These are phyloP conservation scores for Parathielavia appendiculata DNA, from an alignment of 495 filamentous ascomycete species.

Conservation along the genomic window DNA sequence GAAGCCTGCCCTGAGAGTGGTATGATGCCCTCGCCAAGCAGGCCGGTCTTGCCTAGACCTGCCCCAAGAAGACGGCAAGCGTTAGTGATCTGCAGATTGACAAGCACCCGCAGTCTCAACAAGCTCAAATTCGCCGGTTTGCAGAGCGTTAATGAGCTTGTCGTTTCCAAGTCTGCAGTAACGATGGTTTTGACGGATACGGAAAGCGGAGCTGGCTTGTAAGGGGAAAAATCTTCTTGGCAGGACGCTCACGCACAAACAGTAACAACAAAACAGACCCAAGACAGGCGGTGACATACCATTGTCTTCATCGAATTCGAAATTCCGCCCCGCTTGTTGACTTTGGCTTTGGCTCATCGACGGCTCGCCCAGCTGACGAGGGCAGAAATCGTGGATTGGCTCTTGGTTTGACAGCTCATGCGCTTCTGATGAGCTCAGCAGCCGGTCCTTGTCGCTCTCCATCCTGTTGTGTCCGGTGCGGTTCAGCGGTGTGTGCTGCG, in stretches of 20 bases:
- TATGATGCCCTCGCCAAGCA: slow-evolving; percentile 28
- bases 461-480: slow-evolving; percentile 2
- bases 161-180: not conserved
- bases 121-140: not conserved
- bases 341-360: not conserved
- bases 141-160: no score
- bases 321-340: not conserved
- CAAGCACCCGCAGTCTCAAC: not conserved
- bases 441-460: slow-evolving; percentile 11
- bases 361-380: not conserved
- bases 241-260: no score
- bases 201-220: not conserved
- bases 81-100: slow-evolving; percentile 31
- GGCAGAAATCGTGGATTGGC: slow-evolving; percentile 12
- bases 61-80: slow-evolving; percentile 9
- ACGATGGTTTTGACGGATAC: not conserved
- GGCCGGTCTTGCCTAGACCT: slow-evolving; percentile 17
- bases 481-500: slow-evolving; percentile 4
- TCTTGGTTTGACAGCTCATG: slow-evolving; percentile 17
- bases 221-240: not conserved
- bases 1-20: slow-evolving; percentile 25
- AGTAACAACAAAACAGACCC: not conserved
- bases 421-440: slow-evolving; percentile 13
- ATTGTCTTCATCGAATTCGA: not conserved
- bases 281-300: not conserved